Evolutionary conservation across 1,139 yeast genomes (phyloP), one percentile per base, ranked within the genome.

Genomic region (Lodderomyces beijingensis): DNA sequence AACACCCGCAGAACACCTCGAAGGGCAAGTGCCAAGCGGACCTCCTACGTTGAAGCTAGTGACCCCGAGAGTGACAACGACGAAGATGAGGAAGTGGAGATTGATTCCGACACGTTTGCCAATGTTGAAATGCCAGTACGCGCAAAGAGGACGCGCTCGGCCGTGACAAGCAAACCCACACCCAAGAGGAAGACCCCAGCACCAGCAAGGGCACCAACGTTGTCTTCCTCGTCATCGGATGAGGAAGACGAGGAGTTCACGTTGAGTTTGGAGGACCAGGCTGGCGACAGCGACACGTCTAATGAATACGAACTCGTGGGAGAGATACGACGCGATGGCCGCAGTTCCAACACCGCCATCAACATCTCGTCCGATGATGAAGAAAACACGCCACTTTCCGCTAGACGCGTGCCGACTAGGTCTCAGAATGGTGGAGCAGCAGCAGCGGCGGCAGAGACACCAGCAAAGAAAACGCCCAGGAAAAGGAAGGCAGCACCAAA

Each of bases 391-490:
- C 62, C 66, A 2, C 42, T 61, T 26, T 49, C 58, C 4, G 21
- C 22, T 13, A 21, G 18, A 12, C 25, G 17, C 19, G 27, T 28
- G 12, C 25, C 32, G 19, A 13, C 32, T n/a, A 5, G n/a, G n/a
- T n/a, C n/a, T n/a, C n/a, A n/a, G n/a, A n/a, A n/a, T n/a, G n/a
- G n/a, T n/a, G n/a, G 28, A n/a, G n/a, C n/a, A n/a, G n/a, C n/a
- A n/a, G n/a, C n/a, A n/a, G n/a, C n/a, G n/a, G n/a, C 30, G 9
- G 24, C 25, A 16, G 27, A 35, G 11, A 59, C 55, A 42, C 79
- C 79, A 3, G 79, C 79, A 49, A 60, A 80, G 3, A 78, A 87
- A 0, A 10, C 36, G 40, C 43, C 21, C 17, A 38, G 30, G 25
- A 36, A 30, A 28, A 30, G 37, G 9, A 34, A 39, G 19, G 24